Percentiles rank a stretch among this genome's conserved stretches.
Conservation (phyloP, 2,329 filamentous ascomycete genomes). For the Scedosporium aurantiacum region DNA sequence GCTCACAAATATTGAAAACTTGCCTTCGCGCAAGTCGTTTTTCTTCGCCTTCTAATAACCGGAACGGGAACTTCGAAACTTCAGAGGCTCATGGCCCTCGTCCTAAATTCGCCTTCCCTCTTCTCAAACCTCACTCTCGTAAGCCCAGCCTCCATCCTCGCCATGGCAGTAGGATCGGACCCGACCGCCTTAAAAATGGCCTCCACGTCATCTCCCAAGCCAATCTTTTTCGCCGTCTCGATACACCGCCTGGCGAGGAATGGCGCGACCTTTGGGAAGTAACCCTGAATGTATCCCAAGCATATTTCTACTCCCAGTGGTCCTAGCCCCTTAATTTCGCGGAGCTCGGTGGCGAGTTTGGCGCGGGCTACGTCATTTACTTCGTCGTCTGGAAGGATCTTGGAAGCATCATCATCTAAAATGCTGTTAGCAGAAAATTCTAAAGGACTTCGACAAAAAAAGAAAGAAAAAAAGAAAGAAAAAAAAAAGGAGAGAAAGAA, state of each 20-base stretch:
- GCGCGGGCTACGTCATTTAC: background rate
- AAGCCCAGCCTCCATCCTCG: slow-evolving; percentile 1
- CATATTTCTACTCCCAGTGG: slow-evolving; percentile 4
- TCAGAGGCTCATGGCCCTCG: too few relatives aligned
- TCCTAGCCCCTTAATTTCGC: slow-evolving; percentile 3
- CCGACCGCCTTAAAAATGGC: background rate
- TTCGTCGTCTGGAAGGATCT: background rate
- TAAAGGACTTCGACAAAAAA: background rate
- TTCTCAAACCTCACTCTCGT: slow-evolving; percentile 3
- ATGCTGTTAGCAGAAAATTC: background rate
- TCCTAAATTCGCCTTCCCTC: slow-evolving; percentile 18
- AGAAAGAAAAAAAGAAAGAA: background rate
- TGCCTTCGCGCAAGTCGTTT: too few relatives aligned
- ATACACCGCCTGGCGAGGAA: background rate
- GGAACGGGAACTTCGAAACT: too few relatives aligned
- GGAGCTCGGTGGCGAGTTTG: background rate
- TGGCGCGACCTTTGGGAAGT: slow-evolving; percentile 1
- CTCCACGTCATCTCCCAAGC: slow-evolving; percentile 1
- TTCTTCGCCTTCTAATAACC: too few relatives aligned
- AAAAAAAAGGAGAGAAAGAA: background rate
- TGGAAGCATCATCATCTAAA: background rate
- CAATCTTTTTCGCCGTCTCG: background rate
- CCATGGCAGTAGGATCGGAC: background rate
- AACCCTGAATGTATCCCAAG: background rate
- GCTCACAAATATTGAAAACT: too few relatives aligned